Evolutionary conservation across 371 early-diverging fungal species (phyloP).

Genomic region (Haplosporangium sp.): DNA sequence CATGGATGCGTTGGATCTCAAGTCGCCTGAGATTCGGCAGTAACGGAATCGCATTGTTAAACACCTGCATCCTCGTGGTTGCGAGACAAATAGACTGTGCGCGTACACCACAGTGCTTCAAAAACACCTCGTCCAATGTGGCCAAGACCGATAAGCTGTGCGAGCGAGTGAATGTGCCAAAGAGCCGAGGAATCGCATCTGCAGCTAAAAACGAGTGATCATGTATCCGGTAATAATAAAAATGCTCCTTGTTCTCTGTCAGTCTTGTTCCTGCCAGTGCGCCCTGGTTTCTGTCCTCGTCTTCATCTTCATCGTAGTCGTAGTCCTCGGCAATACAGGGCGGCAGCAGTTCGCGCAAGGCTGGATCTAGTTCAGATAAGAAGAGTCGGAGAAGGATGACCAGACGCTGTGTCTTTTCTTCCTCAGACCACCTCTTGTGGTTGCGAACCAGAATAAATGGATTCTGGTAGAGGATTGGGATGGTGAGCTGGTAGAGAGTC

Average conservation of each 20-base stretch:
- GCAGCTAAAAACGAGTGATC: constrained; percentile 33
- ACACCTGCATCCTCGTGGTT: constrained; percentile 2
- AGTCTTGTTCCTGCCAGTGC: neutral
- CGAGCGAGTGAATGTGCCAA: constrained; percentile 12
- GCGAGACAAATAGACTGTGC: constrained; percentile 24
- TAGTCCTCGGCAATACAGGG: constrained; percentile 13
- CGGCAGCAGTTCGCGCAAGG: constrained; percentile 18
- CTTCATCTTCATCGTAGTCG: constrained; percentile 25
- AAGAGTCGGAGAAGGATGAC: constrained; percentile 28
- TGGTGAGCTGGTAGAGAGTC: constrained; percentile 31
- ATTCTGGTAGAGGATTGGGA: constrained; percentile 36
- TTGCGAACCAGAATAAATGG: constrained; percentile 30
- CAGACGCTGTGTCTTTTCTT: constrained; percentile 12
- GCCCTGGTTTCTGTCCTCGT: neutral
- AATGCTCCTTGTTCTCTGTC: constrained; percentile 16
- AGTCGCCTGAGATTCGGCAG: constrained; percentile 33
- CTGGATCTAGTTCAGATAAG: constrained; percentile 33
- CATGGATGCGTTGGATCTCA: constrained; percentile 28
- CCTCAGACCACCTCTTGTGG: constrained; percentile 3
- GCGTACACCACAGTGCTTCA: constrained; percentile 25
- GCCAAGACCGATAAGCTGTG: constrained; percentile 17
- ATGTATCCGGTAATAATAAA: constrained; percentile 38
- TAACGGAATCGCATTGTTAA: constrained; percentile 3
- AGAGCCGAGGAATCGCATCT: constrained; percentile 19
- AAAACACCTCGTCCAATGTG: constrained; percentile 19